These are phyloP conservation scores for Gossypium thurberi DNA, from an alignment of 345 rosid genomes.

Conservation along the genomic window DNA sequence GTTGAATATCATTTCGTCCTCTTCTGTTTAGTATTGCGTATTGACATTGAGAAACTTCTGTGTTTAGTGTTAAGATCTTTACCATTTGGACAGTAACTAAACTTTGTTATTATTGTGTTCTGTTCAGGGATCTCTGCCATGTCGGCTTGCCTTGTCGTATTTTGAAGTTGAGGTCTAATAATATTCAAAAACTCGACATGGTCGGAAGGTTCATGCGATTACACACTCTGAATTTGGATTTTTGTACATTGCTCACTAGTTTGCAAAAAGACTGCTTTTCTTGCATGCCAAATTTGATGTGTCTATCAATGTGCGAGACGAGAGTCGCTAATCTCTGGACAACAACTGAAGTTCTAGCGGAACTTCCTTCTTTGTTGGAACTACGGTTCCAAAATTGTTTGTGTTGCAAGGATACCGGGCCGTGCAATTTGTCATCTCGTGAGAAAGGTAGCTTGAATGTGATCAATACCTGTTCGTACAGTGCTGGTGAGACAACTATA, in stretches of 20 bases:
- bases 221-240: conserved; percentile 41
- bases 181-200: conserved; percentile 35
- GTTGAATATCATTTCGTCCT: not conserved
- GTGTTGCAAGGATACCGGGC: conserved; percentile 38
- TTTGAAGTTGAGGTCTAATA: conserved; percentile 27
- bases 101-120: conserved; percentile 3
- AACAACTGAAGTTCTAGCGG: conserved; percentile 34
- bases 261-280: conserved; percentile 48
- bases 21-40: too few species aligned
- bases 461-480: conserved; percentile 1
- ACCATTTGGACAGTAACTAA: not conserved
- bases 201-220: conserved; percentile 35
- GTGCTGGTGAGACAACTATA: conserved; percentile 8
- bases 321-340: conserved; percentile 52
- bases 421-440: conserved; percentile 31
- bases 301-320: conserved; percentile 53
- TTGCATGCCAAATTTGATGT: conserved; percentile 44
- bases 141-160: conserved; percentile 34
- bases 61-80: too few species aligned
- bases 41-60: too few species aligned
- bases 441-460: conserved; percentile 19
- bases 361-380: conserved; percentile 41
- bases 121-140: conserved; percentile 31
- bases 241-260: conserved; percentile 40
- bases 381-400: conserved; percentile 47